Conservation (phyloP, 805 yeast species). For the Cyberlindnera petersonii region DNA sequence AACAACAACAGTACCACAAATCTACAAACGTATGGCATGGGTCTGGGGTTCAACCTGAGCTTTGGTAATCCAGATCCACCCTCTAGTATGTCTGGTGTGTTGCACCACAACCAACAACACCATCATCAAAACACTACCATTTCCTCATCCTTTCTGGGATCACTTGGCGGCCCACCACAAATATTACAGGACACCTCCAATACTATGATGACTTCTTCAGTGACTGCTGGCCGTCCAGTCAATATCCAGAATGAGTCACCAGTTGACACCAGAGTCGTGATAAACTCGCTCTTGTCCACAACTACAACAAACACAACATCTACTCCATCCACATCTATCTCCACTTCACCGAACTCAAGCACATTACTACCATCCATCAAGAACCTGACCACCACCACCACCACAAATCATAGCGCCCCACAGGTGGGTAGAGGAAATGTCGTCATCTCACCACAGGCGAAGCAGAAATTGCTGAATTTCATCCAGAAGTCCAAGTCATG, state of each 20-base stretch:
- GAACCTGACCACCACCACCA: constrained; percentile 2
- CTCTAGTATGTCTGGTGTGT: no score
- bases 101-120: no score
- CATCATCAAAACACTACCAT: no score
- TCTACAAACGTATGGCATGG: constrained; percentile 7
- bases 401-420: background rate
- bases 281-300: constrained; percentile 11
- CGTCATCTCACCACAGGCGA: constrained; percentile 23
- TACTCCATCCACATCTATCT: constrained; percentile 12
- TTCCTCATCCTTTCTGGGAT: constrained; percentile 1
- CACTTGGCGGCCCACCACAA: constrained; percentile 9
- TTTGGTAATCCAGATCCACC: no score
- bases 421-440: constrained; percentile 6
- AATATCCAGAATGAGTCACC: constrained; percentile 1
- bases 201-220: background rate
- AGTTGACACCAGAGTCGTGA: constrained; percentile 6
- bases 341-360: constrained; percentile 13
- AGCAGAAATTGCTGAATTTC: constrained; percentile 38
- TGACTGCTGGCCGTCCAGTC: constrained; percentile 4
- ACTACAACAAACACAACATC: constrained; percentile 10
- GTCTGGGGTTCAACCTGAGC: constrained; percentile 6
- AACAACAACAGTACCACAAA: constrained; percentile 10
- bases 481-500: constrained; percentile 65
- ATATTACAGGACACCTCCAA: constrained; percentile 1
- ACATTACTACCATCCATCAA: constrained; percentile 20